These are phyloP conservation scores for Agrocybe chaxingu DNA, from an alignment of 768 basidiomycete species.

Conservation along the genomic window DNA sequence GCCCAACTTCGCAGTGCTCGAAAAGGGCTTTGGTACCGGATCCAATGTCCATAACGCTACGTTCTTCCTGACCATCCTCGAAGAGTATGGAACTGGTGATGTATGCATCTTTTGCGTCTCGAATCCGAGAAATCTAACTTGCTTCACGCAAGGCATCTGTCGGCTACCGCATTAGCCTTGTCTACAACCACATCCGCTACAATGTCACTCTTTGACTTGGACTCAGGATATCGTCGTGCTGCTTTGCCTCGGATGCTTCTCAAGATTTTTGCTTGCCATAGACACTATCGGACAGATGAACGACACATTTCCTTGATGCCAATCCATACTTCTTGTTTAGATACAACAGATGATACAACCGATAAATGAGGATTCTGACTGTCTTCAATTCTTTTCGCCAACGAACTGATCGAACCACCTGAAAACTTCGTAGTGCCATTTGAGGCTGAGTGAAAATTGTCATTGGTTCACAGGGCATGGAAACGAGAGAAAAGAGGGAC, in stretches of 20 bases:
- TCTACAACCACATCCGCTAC: slow-evolving; percentile 16
- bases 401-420: slow-evolving; percentile 80
- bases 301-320: neutral
- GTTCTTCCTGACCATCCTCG: slow-evolving; percentile 35
- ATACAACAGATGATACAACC: neutral
- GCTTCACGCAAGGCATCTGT: slow-evolving; percentile 17
- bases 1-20: slow-evolving; percentile 41
- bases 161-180: slow-evolving; percentile 21
- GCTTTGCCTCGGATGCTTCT: too few relatives aligned
- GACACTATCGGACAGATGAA: neutral
- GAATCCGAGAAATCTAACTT: neutral
- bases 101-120: slow-evolving; percentile 16
- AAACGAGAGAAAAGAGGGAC: slow-evolving; percentile 10
- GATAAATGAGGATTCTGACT: neutral
- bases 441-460: slow-evolving; percentile 48
- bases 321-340: neutral
- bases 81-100: slow-evolving; percentile 37
- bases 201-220: slow-evolving; percentile 1
- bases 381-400: slow-evolving; percentile 26
- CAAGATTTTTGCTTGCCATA: neutral
- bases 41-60: slow-evolving; percentile 24
- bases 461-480: too few relatives aligned
- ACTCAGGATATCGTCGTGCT: too few relatives aligned
- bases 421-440: slow-evolving; percentile 96
- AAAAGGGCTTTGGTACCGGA: slow-evolving; percentile 35